Percentiles rank a stretch among this genome's conserved stretches.
These are phyloP conservation scores for Citrus hindsii DNA, from an alignment of 345 rosid species.

Conservation along the genomic window DNA sequence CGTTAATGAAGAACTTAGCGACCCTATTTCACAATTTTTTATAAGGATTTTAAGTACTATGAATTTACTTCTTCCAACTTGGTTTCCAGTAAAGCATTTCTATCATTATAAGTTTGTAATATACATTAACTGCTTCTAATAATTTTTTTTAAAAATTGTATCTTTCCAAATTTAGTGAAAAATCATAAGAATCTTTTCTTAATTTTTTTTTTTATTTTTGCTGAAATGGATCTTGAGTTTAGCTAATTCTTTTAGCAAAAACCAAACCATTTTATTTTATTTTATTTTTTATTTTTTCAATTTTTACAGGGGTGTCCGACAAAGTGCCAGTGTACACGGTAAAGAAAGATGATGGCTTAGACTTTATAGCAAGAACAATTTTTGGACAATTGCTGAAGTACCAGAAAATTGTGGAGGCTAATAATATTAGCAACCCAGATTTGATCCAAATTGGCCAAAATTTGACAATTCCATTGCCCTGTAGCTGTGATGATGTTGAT, in stretches of 20 bases:
- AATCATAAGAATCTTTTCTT: too few species aligned
- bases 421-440: slow-evolving; percentile 11
- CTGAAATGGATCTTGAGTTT: not conserved
- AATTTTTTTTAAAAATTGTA: too few species aligned
- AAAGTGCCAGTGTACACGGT: slow-evolving; percentile 29
- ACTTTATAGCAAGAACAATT: slow-evolving; percentile 22
- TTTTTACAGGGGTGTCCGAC: slow-evolving; percentile 19
- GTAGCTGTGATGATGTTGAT: slow-evolving; percentile 39
- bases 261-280: too few species aligned
- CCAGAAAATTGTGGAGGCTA: slow-evolving; percentile 22
- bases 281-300: not conserved
- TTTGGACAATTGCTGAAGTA: slow-evolving; percentile 23
- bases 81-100: too few species aligned
- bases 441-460: slow-evolving; percentile 19
- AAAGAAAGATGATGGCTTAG: slow-evolving; percentile 24
- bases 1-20: not conserved
- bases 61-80: too few species aligned
- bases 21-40: not conserved
- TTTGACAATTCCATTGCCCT: slow-evolving; percentile 39
- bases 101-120: too few species aligned
- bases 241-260: not conserved
- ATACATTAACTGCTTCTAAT: too few species aligned
- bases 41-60: too few species aligned
- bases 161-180: not conserved
- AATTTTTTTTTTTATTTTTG: not conserved